Evolutionary conservation across 352 stramenopile genomes (phyloP), one percentile per base, ranked within the genome.

Genomic region (Globisporangium megalacanthum): DNA sequence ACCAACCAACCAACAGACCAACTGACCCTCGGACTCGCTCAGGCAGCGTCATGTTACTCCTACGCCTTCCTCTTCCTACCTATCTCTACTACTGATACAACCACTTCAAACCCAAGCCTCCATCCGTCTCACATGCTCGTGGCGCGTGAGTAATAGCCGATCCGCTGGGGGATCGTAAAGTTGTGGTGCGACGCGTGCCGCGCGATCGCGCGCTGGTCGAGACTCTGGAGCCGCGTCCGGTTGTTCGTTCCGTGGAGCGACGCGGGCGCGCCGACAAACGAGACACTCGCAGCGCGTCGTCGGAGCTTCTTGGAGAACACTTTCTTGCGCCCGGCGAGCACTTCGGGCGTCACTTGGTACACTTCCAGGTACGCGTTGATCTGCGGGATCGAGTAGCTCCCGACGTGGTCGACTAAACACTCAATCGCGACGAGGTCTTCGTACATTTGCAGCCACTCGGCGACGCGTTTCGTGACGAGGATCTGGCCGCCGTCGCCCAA

Each of bases 401-500:
- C 42, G 42, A 48, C 42, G 42, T 48, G 42, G 19, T 48, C 42
- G 6, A 48, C 42, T 7, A 48, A 19, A 10, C 42, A 48, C 42
- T 48, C 42, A 6, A 48, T 48, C n/a, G 42, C 42, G 7, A 48
- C 42, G 42, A 48, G 42, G 42, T 48, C 42, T 29, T 70, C 58
- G 51, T 86, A 77, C 14, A 57, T 50, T 17, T 65, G 52, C 6
- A 89, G 58, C 64, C 73, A 92, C 31, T 55, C 59, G 2, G 78
- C 77, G 15, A 92, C 65, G 13, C 79, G 75, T 44, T 77, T 75
- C 0, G 82, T 85, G n/a, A 86, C 55, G 14, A 89, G 70, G 49
- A 92, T 88, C 59, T 89, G 75, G 0, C 82, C 82, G 11, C 79
- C 82, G 58, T 73, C 79, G 8, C 82, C 82, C 1, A 84, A 60